Base-by-base conservation (phyloP, 148 eudicot species). In the Limonium bicolor region DNA sequence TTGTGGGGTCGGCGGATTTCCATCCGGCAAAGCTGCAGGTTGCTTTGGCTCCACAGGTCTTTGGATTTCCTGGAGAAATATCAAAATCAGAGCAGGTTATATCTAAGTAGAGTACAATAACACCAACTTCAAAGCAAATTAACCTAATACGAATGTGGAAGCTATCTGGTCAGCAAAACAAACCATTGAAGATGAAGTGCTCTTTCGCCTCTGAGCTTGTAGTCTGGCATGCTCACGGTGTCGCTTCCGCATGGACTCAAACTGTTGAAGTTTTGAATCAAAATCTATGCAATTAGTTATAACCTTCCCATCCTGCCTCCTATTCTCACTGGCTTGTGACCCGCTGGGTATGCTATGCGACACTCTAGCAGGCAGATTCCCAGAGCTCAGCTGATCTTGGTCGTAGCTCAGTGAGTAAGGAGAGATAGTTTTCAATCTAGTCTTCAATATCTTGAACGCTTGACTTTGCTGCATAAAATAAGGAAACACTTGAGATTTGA, bases 401-500 rank as follows among this genome's bases (percentile, higher is more conserved):
- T 81, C 80, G 26, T 72, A 63, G 23, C 38, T 71, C 30, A 85
- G 76, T 56, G 94, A 76, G 55, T 71, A 80, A 20, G 79, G 56
- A 18, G 96, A 87, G n/a, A 86, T 76, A 23, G 96, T 78, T 71
- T 82, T 86, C 55, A 92, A 62, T 28, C 99, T 77, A 33, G 94
- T 92, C 59, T 77, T 68, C 37, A 92, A 71, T 45, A 81, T 69
- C 76, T 81, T 92, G 77, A 92, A 92, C 34, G 66, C 72, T 49
- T 65, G 61, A 56, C 85, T 81, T 81, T 77, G 92, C 84, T 77
- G 70, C 61, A 63, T 12, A 40, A 16, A 27, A n/a, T 17, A 41
- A 41, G 24, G 6, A 6, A 12, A 20, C 12, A 9, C 5, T 36
- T 39, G 20, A 11, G 24, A 11, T 20, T 10, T 20, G 45, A 40